Percentiles rank a stretch among this genome's conserved stretches.
These are phyloP conservation scores for Ogataea philodendri DNA, from an alignment of 805 yeast species.

Conservation along the genomic window DNA sequence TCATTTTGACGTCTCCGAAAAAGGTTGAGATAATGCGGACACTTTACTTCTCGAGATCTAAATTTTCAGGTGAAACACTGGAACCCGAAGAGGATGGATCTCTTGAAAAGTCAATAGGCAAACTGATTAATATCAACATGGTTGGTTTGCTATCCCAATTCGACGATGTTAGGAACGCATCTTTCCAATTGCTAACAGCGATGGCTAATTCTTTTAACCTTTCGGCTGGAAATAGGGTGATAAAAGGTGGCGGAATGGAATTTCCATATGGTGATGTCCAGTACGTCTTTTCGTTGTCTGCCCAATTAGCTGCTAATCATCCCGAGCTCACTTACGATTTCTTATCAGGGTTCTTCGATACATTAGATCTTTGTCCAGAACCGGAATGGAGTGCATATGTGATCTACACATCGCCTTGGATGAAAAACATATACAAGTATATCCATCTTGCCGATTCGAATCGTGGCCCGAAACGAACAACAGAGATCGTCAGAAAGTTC, in stretches of 20 bases:
- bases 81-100: constrained; percentile 37
- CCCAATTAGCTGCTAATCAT: constrained; percentile 50
- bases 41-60: constrained; percentile 63
- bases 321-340: constrained; percentile 64
- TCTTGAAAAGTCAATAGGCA: constrained; percentile 43
- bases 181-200: constrained; percentile 62
- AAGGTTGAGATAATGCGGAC: constrained; percentile 67
- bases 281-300: constrained; percentile 56
- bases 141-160: constrained; percentile 64
- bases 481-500: constrained; percentile 59
- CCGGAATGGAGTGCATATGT: constrained; percentile 41
- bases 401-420: constrained; percentile 70
- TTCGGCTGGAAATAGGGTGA: constrained; percentile 55
- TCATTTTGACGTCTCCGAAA: constrained; percentile 48
- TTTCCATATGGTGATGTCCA: constrained; percentile 68
- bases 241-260: constrained; percentile 55
- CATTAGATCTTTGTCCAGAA: constrained; percentile 41
- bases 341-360: constrained; percentile 46
- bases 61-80: constrained; percentile 29
- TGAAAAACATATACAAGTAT: constrained; percentile 57
- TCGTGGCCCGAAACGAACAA: constrained; percentile 58
- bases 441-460: constrained; percentile 55
- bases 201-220: constrained; percentile 58
- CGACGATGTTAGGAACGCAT: constrained; percentile 57
- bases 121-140: constrained; percentile 60